Evolutionary conservation across 2,329 filamentous ascomycete genomes (phyloP), one percentile per base, ranked within the genome.

Genomic region (Ceratocystis albifundus): DNA sequence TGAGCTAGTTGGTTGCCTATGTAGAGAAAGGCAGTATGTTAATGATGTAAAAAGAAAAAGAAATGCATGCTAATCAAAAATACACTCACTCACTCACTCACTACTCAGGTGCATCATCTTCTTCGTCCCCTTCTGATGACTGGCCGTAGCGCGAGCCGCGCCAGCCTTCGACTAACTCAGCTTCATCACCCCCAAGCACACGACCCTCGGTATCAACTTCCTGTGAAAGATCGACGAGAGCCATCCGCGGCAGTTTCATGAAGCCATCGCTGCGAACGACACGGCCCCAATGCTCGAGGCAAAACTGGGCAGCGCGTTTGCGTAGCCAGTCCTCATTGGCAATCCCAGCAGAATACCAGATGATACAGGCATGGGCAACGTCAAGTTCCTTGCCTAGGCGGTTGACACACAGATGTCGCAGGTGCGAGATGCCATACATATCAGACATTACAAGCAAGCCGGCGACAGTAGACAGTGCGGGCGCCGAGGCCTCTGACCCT

Each of bases 371-470:
- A 73, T 96, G 91, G 68, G 96, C 90, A 48, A 97, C 88, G 73
- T 97, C 93, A 2, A 99, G 83, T 73, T 99, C 94, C 69, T 90
- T 88, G 66, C 89, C 88, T 2, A 99, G 82, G 7, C 94, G 85
- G 73, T 96, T 93, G 65, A 97, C 89, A 74, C 93, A 96, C 1
- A 97, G 81, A 6, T 96, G 83, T 22, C 93, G 88, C 28, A 99
- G 84, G 70, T 94, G 90, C 0, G 92, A 92, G 78, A 99, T 95
- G 73, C 96, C 93, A 77, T 99, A 99, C 61, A 97, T 89, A 74
- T 97, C 96, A 55, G 91, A 91, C 89, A 99, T 95, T 70, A 99
- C 93, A 2, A 99, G 82, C 75, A 99, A 85, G 7, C 94, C 93
- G 0, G 94, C 93, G 15, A 97, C 91, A 71, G 96, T 92, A 36